Evolutionary conservation across 2,329 filamentous ascomycete species (phyloP).

Genomic region (Cryphonectria japonica): DNA sequence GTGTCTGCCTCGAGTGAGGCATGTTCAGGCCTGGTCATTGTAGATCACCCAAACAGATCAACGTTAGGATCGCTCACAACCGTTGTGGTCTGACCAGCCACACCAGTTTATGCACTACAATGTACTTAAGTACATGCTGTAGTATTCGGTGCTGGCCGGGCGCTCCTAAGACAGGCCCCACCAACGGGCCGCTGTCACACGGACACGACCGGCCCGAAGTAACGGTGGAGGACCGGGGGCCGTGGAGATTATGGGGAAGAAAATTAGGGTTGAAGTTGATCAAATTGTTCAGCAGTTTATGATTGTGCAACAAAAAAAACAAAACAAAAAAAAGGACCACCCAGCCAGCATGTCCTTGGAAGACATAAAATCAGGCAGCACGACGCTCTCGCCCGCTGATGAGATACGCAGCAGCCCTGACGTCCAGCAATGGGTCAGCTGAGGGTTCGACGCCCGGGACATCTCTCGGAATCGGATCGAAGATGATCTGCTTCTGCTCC

Average conservation of each 20-base stretch:
- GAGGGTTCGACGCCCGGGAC: constrained; percentile 56
- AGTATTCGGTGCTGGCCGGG: background rate
- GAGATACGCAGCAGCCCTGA: constrained; percentile 59
- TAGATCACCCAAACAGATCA: too few relatives aligned
- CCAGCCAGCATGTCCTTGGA: background rate
- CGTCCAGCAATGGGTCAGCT: constrained; percentile 59
- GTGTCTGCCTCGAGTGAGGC: background rate
- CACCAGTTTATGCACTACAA: too few relatives aligned
- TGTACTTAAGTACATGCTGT: too few relatives aligned
- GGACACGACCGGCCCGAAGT: background rate
- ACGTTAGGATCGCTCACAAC: too few relatives aligned
- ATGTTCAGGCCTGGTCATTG: too few relatives aligned
- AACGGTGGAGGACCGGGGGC: background rate
- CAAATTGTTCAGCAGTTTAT: background rate
- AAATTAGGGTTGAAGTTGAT: background rate
- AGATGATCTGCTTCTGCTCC: constrained; percentile 57
- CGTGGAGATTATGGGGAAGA: background rate
- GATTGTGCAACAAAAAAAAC: background rate
- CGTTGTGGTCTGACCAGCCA: too few relatives aligned
- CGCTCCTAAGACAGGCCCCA: background rate
- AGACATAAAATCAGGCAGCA: constrained; percentile 39
- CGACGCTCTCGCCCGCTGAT: constrained; percentile 58
- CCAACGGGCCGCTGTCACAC: background rate
- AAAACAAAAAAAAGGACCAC: too few relatives aligned
- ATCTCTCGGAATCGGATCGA: constrained; percentile 58